Conservation (phyloP, 176 grass and related monocot species). For the Aegilops sharonensis region DNA sequence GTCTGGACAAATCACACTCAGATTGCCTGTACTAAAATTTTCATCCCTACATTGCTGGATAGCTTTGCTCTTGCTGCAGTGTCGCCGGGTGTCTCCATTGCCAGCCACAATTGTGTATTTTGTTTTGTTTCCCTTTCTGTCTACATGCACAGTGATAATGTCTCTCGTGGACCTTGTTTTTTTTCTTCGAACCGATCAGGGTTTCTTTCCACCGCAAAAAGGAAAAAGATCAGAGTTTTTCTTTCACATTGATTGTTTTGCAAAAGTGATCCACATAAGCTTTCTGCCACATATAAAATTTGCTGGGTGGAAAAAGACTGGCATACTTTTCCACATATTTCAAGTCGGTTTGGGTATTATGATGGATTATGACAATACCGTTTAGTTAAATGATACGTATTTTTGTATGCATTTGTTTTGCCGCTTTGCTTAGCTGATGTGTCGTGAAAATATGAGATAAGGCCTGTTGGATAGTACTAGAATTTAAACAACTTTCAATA, state of each 20-base stretch:
- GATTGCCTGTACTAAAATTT: not conserved
- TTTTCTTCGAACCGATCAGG: not conserved
- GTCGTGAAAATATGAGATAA: not conserved
- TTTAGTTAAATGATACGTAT: not conserved
- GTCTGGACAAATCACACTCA: slow-evolving; percentile 28
- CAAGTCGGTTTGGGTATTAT: not conserved
- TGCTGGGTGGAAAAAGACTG: slow-evolving; percentile 31
- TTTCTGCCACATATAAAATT: slow-evolving; percentile 24
- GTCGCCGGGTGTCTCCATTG: slow-evolving; percentile 36
- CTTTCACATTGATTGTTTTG: not conserved
- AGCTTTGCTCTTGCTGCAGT: slow-evolving; percentile 36
- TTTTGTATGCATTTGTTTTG: not conserved
- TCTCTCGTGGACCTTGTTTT: not conserved
- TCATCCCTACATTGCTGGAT: slow-evolving; percentile 28
- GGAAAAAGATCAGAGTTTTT: not conserved
- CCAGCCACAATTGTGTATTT: slow-evolving; percentile 32
- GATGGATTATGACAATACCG: not conserved
- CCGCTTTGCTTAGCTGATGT: not conserved
- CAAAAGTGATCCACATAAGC: not conserved
- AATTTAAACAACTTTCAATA: not conserved
- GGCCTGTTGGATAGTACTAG: not conserved
- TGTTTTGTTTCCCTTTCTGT: not conserved
- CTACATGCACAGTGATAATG: not conserved
- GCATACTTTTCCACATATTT: not conserved
- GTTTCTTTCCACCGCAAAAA: not conserved